Evolutionary conservation across 2,329 filamentous ascomycete genomes (phyloP), one percentile per base, ranked within the genome.

Genomic region (Parastagonospora nodorum): DNA sequence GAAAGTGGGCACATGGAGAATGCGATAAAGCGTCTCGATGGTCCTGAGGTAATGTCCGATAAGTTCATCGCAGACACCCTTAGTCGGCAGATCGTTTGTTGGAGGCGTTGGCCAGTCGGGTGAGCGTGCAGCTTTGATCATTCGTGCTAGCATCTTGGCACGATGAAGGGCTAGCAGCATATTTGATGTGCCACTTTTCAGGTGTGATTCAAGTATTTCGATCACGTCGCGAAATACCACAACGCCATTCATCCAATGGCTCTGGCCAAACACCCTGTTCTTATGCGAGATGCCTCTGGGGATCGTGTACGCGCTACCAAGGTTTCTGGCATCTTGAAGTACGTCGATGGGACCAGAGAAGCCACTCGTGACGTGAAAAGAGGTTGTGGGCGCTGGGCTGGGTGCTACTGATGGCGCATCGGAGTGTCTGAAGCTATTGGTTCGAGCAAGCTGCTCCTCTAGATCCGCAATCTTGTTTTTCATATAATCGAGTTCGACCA

Each of bases 161-260:
- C 72, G 76, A 5, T 80, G 66, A 4, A 87, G 61, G 1, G 64
- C 65, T 0, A 55, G 29, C 1, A 74, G 64, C 0, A 73, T 63
- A 5, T 64, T 75, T 0, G 77, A 76, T 1, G 58, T 65, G 0
- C 75, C 72, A 11, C 76, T 71, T n/a, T 64, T 68, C 2, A 77
- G 10, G 36, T 61, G 40, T 1, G 75, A 67, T 35, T 83, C 78
- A 8, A 83, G 63, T 12, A 73, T 61, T 10, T 77, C 66, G 39
- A 82, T 67, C 4, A 84, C 63, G 41, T 79, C 77, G 12, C 64
- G 64, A 39, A 79, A 68, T 38, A 82, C 55, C 0, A 72, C 58
- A 9, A 81, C 64, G 2, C 74, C 74, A 51, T 80, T 82, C n/a
- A 83, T 75, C 78, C 81, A 85, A 58, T 84, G 81, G 28, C 80